A percentile compares a stretch with the other conserved stretches of the same genome.
phyloP scores from a whole-genome alignment of 805 yeast species.

The Wickerhamiella lipophila region DNA sequence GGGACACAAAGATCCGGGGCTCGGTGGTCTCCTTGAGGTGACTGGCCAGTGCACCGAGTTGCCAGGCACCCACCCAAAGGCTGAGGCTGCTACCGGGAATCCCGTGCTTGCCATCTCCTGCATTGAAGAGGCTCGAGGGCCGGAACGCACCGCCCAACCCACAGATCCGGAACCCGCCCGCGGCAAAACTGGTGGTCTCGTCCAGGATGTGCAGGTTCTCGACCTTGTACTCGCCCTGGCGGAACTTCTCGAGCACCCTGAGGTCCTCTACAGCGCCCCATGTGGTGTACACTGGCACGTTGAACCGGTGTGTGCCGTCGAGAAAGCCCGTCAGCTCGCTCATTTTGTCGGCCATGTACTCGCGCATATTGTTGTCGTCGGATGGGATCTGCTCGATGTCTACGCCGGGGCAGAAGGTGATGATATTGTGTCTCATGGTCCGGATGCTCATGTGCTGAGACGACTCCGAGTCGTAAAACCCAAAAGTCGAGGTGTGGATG shows the following conservation, averaged over 20 bases:
- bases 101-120: constrained; percentile 37
- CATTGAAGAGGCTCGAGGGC: constrained; percentile 54
- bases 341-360: constrained; percentile 31
- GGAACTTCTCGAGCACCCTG: constrained; percentile 48
- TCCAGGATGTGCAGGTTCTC: constrained; percentile 52
- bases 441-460: constrained; percentile 40
- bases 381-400: constrained; percentile 37
- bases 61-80: constrained; percentile 61
- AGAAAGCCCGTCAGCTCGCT: constrained; percentile 43
- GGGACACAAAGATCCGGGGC: constrained; percentile 47
- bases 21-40: constrained; percentile 33
- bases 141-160: constrained; percentile 67
- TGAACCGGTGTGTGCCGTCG: constrained; percentile 32
- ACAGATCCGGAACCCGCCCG: constrained; percentile 42
- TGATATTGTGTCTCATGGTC: constrained; percentile 47
- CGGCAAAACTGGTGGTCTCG: constrained; percentile 38
- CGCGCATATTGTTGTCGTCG: constrained; percentile 36
- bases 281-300: constrained; percentile 62
- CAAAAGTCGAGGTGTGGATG: constrained; percentile 68
- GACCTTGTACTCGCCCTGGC: constrained; percentile 39
- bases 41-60: constrained; percentile 51
- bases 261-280: constrained; percentile 70
- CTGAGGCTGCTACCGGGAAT: constrained; percentile 56
- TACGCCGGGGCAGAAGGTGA: constrained; percentile 51
- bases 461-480: constrained; percentile 53